Conservation (phyloP, 2,329 filamentous ascomycete species). For the Lomentospora prolificans region DNA sequence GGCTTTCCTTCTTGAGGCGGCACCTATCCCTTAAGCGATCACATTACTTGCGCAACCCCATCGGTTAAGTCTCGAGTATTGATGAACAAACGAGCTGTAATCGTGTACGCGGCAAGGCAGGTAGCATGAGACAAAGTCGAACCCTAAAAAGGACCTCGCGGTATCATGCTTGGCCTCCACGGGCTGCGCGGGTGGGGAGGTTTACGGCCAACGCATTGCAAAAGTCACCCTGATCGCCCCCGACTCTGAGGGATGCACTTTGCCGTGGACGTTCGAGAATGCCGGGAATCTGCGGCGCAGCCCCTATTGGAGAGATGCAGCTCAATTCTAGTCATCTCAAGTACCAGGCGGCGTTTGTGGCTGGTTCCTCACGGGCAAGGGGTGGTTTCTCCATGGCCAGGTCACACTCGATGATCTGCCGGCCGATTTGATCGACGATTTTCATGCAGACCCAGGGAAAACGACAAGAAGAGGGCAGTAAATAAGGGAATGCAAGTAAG, state of each 20-base stretch:
- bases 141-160: too few species aligned
- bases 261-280: background rate
- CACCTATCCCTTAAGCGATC: too few species aligned
- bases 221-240: background rate
- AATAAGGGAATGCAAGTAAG: background rate
- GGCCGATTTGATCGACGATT: slow-evolving; percentile 4
- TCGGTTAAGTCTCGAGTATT: too few species aligned
- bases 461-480: background rate
- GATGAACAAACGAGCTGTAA: too few species aligned
- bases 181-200: background rate
- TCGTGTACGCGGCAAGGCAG: too few species aligned
- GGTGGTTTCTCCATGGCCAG: background rate
- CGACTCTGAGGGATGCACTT: background rate
- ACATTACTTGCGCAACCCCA: too few species aligned
- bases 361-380: background rate
- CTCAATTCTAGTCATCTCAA: background rate
- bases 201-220: background rate
- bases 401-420: background rate
- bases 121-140: too few species aligned
- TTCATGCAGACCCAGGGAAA: background rate
- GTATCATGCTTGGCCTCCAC: background rate
- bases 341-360: background rate
- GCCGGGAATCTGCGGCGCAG: background rate
- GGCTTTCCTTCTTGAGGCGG: too few species aligned
- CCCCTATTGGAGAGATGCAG: background rate